A percentile compares a stretch with the other conserved stretches of the same genome.
These are phyloP conservation scores for Dactylella cylindrospora DNA, from an alignment of 2,329 filamentous ascomycete species.

Conservation along the genomic window DNA sequence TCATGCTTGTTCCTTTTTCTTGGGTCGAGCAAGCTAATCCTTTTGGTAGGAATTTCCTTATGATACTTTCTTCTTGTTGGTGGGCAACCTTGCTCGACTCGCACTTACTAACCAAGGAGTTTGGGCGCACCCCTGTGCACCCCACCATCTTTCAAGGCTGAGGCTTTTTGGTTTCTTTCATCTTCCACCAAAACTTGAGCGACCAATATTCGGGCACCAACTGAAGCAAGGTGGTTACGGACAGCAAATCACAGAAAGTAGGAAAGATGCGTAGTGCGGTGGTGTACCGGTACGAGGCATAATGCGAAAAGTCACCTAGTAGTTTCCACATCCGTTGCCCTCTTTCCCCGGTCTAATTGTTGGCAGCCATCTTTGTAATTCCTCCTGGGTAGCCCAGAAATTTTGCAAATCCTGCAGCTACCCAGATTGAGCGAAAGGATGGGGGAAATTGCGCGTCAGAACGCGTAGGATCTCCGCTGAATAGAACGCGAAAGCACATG, in stretches of 20 bases:
- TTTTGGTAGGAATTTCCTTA: slow-evolving; percentile 14
- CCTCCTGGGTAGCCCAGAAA: not conserved
- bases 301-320: no score
- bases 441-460: slow-evolving; percentile 5
- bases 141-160: slow-evolving; percentile 11
- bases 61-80: slow-evolving; percentile 9
- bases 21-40: slow-evolving; percentile 34
- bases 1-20: slow-evolving; percentile 37
- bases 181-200: no score
- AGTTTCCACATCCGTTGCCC: slow-evolving; percentile 2
- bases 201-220: no score
- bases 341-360: not conserved
- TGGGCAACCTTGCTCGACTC: slow-evolving; percentile 1
- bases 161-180: slow-evolving; percentile 17
- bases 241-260: slow-evolving; percentile 29
- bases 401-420: slow-evolving; percentile 24
- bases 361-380: not conserved
- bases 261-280: not conserved
- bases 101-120: no score
- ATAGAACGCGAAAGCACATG: slow-evolving; percentile 40
- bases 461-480: slow-evolving; percentile 3
- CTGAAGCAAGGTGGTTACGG: no score
- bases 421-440: slow-evolving; percentile 17
- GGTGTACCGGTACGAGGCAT: not conserved
- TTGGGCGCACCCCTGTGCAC: slow-evolving; percentile 7